phyloP scores from a whole-genome alignment of 176 grass and related monocot genomes.

The Oryza glaberrima region DNA sequence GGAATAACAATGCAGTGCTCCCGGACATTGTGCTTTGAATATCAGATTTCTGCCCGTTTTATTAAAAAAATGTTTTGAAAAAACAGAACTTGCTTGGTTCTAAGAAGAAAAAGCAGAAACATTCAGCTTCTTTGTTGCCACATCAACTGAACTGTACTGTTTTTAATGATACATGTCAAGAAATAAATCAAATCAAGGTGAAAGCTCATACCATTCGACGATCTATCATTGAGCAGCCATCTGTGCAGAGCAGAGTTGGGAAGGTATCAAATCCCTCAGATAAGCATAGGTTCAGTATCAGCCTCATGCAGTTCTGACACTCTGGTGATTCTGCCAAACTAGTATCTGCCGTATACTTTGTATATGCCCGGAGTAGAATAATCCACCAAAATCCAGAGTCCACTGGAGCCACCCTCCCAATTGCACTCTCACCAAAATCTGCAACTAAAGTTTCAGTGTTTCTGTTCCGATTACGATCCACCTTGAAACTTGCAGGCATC shows the following conservation, averaged over 20 bases:
- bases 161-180: slow-evolving; percentile 28
- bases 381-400: slow-evolving; percentile 99
- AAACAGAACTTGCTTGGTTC: background rate
- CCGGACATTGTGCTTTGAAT: background rate
- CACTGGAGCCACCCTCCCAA: slow-evolving; percentile 89
- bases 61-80: slow-evolving; percentile 10
- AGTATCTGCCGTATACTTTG: slow-evolving; percentile 82
- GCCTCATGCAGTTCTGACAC: slow-evolving; percentile 86
- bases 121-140: background rate
- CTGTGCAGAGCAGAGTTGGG: slow-evolving; percentile 90
- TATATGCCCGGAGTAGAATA: slow-evolving; percentile 96
- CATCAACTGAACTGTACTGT: background rate
- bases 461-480: slow-evolving; percentile 58
- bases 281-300: slow-evolving; percentile 85
- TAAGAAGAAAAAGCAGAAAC: slow-evolving; percentile 18
- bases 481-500: slow-evolving; percentile 98
- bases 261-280: slow-evolving; percentile 97
- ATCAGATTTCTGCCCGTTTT: background rate
- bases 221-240: slow-evolving; percentile 98
- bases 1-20: background rate
- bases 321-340: slow-evolving; percentile 81
- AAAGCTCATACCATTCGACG: slow-evolving; percentile 83
- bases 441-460: slow-evolving; percentile 80
- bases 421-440: slow-evolving; percentile 91
- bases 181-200: slow-evolving; percentile 27